Base-by-base conservation (phyloP, 148 eudicot species). In the Selenicereus undatus region DNA sequence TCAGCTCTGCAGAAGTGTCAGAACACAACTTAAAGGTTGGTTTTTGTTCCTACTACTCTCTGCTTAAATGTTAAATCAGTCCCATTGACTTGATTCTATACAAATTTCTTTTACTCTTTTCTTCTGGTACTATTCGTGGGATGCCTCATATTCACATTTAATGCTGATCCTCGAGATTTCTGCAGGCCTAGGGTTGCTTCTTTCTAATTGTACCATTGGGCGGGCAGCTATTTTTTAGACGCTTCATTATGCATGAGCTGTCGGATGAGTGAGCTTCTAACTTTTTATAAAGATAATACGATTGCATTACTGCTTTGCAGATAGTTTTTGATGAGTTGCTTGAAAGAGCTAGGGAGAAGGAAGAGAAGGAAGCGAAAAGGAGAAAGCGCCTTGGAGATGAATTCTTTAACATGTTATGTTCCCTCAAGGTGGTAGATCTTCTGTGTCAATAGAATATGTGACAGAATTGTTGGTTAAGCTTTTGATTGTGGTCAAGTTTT, bases 351-450 rank as follows among this genome's bases (percentile, higher is more conserved):
- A 87, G 89, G 79, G 99, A 88, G 82, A 92, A 85, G 82, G 99
- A 96, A 84, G 99, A 92, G 89, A 96, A 96, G 83, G 99, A 93
- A 89, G 91, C 93, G 45, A 96, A 92, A 88, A 92, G 84, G 85
- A 90, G 84, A 79, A 90, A 91, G 88, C 95, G 93, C 76, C 90
- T 90, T 75, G 93, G 92, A n/a, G 97, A 96, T 68, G 95, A 90
- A 78, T 90, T 93, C 77, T 88, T 91, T 69, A 84, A 83, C 62
- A 78, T 88, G 79, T 84, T 96, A 80, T 88, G 88, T 76, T 87
- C 89, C 66, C 85, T 88, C 75, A 93, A 96, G 99, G 99, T 96
- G 79, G 77, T 58, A 54, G 17, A 32, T n/a, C 71, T 66, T 24
- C 71, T 64, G 20, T 71, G 75, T 80, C 2, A 62, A 24, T 21